Conservation (phyloP, 805 yeast species). For the Wickerhamomyces queroliae region DNA sequence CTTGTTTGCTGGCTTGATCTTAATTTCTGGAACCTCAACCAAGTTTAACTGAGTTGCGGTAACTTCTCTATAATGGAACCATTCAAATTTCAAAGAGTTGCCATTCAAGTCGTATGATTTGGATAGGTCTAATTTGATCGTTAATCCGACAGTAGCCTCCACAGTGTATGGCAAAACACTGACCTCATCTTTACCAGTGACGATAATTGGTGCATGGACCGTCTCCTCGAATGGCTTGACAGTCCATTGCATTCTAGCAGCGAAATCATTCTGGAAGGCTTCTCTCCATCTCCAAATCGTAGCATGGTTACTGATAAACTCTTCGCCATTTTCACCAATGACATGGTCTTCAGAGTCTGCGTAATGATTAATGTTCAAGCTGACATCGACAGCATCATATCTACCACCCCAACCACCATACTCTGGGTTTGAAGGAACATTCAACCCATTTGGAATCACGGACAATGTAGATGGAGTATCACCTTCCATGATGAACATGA, state of each 20-base stretch:
- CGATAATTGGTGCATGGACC: slow-evolving; percentile 22
- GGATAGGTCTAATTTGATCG: slow-evolving; percentile 19
- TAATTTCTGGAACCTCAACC: slow-evolving; percentile 16
- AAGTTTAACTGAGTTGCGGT: slow-evolving; percentile 19
- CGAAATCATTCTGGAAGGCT: slow-evolving; percentile 25
- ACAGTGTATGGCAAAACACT: slow-evolving; percentile 17
- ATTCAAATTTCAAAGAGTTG: slow-evolving; percentile 13
- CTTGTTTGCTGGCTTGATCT: slow-evolving; percentile 5
- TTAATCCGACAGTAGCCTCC: slow-evolving; percentile 9
- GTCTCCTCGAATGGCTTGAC: slow-evolving; percentile 21
- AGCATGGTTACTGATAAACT: slow-evolving; percentile 20
- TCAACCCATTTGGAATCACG: slow-evolving; percentile 26
- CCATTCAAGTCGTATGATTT: slow-evolving; percentile 21
- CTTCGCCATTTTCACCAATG: slow-evolving; percentile 15
- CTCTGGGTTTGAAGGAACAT: slow-evolving; percentile 23
- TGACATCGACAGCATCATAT: slow-evolving; percentile 17
- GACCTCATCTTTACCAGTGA: slow-evolving; percentile 17
- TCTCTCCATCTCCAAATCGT: slow-evolving; percentile 31
- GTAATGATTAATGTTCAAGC: slow-evolving; percentile 17
- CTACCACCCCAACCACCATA: slow-evolving; percentile 33
- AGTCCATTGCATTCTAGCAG: slow-evolving; percentile 28
- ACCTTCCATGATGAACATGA: slow-evolving; percentile 25
- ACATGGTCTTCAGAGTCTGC: slow-evolving; percentile 22
- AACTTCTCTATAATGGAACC: slow-evolving; percentile 24
- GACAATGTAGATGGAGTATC: slow-evolving; percentile 25